Conservation (phyloP, 805 yeast genomes). For the Starmerella ratchasimensis region DNA sequence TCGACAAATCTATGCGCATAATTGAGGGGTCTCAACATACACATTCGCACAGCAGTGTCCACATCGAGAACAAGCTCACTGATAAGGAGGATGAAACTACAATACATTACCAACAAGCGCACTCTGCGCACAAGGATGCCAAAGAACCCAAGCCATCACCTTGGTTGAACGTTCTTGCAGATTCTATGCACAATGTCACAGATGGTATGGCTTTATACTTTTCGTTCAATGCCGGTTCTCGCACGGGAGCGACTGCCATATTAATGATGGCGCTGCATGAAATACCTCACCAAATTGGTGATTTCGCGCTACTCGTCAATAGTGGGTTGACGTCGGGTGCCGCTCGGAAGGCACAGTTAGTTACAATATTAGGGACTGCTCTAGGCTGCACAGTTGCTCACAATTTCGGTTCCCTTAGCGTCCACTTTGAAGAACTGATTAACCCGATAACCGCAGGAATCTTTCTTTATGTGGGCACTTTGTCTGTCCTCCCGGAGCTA, state of each 20-base stretch:
- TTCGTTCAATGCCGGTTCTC: conserved; percentile 46
- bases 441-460: conserved; percentile 70
- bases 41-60: conserved; percentile 28
- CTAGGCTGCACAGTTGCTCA: conserved; percentile 41
- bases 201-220: conserved; percentile 68
- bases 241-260: conserved; percentile 54
- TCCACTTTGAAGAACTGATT: conserved; percentile 36
- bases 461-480: conserved; percentile 56
- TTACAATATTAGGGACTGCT: conserved; percentile 51
- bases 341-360: conserved; percentile 52
- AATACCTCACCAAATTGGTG: conserved; percentile 72
- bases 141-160: conserved; percentile 2
- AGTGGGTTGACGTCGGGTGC: conserved; percentile 55
- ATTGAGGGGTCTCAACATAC: conserved; percentile 32
- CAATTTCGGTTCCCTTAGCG: conserved; percentile 24
- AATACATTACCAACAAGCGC: too few species aligned
- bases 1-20: conserved; percentile 49
- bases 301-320: conserved; percentile 56
- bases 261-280: conserved; percentile 64
- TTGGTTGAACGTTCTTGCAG: conserved; percentile 48
- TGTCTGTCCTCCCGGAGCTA: conserved; percentile 64
- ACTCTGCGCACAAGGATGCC: conserved; percentile 10
- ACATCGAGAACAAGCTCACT: neutral
- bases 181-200: conserved; percentile 59
- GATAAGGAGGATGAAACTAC: neutral